Base-by-base conservation (phyloP, 345 rosid genomes). In the Eucalyptus coolabah region DNA sequence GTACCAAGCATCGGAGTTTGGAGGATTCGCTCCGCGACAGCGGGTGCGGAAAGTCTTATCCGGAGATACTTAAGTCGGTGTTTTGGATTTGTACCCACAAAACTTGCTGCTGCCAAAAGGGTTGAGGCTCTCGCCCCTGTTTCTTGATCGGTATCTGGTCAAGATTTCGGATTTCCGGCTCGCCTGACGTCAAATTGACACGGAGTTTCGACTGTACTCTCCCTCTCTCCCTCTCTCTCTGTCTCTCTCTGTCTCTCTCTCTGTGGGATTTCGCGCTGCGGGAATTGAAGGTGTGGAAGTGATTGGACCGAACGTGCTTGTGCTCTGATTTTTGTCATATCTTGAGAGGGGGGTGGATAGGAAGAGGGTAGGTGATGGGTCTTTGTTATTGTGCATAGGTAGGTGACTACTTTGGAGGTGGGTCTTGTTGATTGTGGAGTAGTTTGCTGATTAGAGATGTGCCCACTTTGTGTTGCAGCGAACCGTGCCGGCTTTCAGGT, bases 401-500 rank as follows among this genome's bases (percentile, higher is more conserved):
- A 85, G 92, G 90, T 88, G 92, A 87, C 50, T 51, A 23, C 63
- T 69, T 8, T 89, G 42, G 90, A 89, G 93, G 82, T 91, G 90
- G 89, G 89, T 93, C 72, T 54, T 60, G 89, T 82, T 90, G 83
- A 90, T 89, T 88, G 83, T 21, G 47, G 47, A 77, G 42, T 77
- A 21, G 28, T 77, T 88, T 81, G 63, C 90, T 90, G 93, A 89
- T 92, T 92, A 89, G 89, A 91, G 59, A 54, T 19, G 88, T 91
- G 94, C 92, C 90, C 89, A 92, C 88, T 86, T 92, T 54, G 88
- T 54, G 91, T 89, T 92, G 90, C 94, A 92, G 92, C 87, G 87
- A 91, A 86, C 90, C 81, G 88, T 86, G 93, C 92, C 91, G 49
- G 91, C 92, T 91, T 94, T 89, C 89, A 90, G 59, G 91, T 63